Evolutionary conservation across 768 basidiomycete species (phyloP).

Genomic region (Phanerochaete sordida): DNA sequence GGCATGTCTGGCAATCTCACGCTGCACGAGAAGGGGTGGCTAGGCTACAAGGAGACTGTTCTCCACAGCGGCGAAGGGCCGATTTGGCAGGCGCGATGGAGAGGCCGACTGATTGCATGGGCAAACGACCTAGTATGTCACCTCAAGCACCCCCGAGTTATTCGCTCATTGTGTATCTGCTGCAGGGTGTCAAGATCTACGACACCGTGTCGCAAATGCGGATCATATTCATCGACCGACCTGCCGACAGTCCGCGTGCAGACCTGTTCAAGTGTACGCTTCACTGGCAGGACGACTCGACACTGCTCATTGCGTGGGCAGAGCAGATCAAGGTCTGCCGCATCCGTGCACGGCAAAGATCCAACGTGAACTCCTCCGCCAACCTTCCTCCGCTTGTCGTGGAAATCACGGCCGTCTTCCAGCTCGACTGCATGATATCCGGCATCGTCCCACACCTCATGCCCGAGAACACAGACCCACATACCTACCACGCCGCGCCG

Average conservation of each 20-base stretch:
- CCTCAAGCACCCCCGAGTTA: neutral
- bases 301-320: constrained; percentile 91
- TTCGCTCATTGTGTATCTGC: neutral
- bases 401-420: constrained; percentile 89
- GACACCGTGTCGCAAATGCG: constrained; percentile 75
- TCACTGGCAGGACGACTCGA: constrained; percentile 89
- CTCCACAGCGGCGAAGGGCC: constrained; percentile 88
- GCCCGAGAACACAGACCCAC: constrained; percentile 14
- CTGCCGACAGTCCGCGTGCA: constrained; percentile 78
- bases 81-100: constrained; percentile 91
- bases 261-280: constrained; percentile 94
- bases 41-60: constrained; percentile 88
- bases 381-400: constrained; percentile 62
- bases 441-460: constrained; percentile 81
- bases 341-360: constrained; percentile 58
- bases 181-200: constrained; percentile 90
- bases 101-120: constrained; percentile 87
- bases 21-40: constrained; percentile 94
- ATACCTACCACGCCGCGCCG: neutral
- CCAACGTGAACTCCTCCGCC: constrained; percentile 38
- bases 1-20: constrained; percentile 86
- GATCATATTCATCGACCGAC: constrained; percentile 84
- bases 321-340: constrained; percentile 89
- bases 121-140: constrained; percentile 80
- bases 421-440: constrained; percentile 93